These are phyloP conservation scores for Fusarium udum DNA, from an alignment of 2,329 filamentous ascomycete genomes.

Conservation along the genomic window DNA sequence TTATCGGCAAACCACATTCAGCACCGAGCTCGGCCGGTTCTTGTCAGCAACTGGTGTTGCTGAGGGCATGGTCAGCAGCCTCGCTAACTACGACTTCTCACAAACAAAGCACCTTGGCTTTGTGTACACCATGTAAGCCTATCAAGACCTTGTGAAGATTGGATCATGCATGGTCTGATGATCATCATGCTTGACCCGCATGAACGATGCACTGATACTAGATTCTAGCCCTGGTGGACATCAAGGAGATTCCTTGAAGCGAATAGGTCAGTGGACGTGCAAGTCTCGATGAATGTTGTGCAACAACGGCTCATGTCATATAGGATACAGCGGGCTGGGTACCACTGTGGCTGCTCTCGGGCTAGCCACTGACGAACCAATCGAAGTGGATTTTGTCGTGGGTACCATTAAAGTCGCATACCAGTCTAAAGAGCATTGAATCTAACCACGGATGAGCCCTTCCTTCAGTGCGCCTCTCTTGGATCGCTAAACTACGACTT, in stretches of 20 bases:
- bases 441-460: constrained; percentile 28
- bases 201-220: constrained; percentile 23
- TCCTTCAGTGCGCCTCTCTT: constrained; percentile 76
- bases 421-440: constrained; percentile 14
- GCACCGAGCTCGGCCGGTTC: constrained; percentile 76
- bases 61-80: constrained; percentile 70
- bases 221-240: constrained; percentile 50
- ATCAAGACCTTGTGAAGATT: not conserved
- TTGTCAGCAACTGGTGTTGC: constrained; percentile 73
- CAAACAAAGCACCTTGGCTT: constrained; percentile 78
- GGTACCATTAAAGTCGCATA: constrained; percentile 44
- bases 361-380: constrained; percentile 60
- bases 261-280: constrained; percentile 44
- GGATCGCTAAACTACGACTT: constrained; percentile 78
- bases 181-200: constrained; percentile 8
- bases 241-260: constrained; percentile 42
- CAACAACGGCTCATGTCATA: constrained; percentile 37
- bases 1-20: constrained; percentile 62
- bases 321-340: constrained; percentile 79
- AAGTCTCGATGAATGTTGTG: constrained; percentile 13
- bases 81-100: constrained; percentile 84
- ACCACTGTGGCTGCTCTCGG: constrained; percentile 71
- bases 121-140: constrained; percentile 80
- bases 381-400: constrained; percentile 80
- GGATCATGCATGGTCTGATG: constrained; percentile 5